Conservation (phyloP, 2,329 filamentous ascomycete genomes). For the Verticillium nonalfalfae region DNA sequence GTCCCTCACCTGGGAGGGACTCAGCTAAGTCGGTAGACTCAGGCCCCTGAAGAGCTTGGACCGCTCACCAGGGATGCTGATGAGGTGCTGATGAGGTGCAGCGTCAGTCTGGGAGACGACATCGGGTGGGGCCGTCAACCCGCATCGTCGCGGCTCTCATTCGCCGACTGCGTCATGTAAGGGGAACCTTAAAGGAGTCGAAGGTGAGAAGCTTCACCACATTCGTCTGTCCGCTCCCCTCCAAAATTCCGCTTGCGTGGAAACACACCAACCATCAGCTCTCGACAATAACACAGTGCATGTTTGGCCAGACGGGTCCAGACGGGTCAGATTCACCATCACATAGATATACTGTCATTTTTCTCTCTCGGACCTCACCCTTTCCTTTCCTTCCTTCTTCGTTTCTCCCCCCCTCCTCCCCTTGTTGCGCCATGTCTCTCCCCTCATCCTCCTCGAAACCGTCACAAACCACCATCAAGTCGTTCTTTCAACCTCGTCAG, state of each 20-base stretch:
- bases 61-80: background rate
- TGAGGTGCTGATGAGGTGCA: background rate
- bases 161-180: background rate
- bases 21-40: too few species aligned
- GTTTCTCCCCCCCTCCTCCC: background rate
- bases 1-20: too few species aligned
- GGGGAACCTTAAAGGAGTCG: background rate
- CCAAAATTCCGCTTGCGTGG: background rate
- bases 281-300: background rate
- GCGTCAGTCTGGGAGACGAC: background rate
- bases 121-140: background rate
- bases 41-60: background rate
- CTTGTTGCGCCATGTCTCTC: constrained; percentile 27
- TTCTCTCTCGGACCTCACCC: background rate
- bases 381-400: background rate
- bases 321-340: background rate
- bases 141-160: background rate
- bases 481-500: constrained; percentile 50
- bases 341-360: background rate
- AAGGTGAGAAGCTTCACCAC: background rate
- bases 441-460: constrained; percentile 26
- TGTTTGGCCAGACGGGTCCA: background rate
- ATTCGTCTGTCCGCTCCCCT: background rate
- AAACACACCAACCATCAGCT: background rate
- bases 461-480: constrained; percentile 52